These are phyloP conservation scores for Claviceps spartinae DNA, from an alignment of 2,329 filamentous ascomycete species.

Conservation along the genomic window DNA sequence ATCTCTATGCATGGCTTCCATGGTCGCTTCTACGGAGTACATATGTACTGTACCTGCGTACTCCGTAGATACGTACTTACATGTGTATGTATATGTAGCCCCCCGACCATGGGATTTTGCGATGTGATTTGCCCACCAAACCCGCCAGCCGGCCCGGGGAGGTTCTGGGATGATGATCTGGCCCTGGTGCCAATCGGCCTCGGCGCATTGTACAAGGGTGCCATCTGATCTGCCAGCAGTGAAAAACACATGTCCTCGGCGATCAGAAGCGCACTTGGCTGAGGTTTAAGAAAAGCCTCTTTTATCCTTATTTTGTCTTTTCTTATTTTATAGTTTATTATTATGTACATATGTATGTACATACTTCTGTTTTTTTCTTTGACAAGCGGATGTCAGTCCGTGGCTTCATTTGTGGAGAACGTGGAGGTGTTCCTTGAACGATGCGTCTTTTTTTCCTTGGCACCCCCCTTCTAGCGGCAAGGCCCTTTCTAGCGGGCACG, in stretches of 20 bases:
- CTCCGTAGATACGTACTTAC: too few species aligned
- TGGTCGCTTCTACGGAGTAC: not conserved
- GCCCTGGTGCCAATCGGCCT: slow-evolving; percentile 1
- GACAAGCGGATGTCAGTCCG: too few species aligned
- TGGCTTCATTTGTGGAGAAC: slow-evolving; percentile 2
- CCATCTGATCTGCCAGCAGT: not conserved
- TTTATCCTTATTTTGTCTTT: not conserved
- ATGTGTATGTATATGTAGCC: too few species aligned
- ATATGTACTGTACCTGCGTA: too few species aligned
- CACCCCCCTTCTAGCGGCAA: not conserved
- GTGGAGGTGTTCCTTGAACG: not conserved
- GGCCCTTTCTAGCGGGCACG: not conserved
- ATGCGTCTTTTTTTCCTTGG: slow-evolving; percentile 6
- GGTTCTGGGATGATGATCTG: not conserved
- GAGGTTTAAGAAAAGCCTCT: too few species aligned
- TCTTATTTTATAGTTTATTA: not conserved
- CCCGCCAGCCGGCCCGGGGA: too few species aligned
- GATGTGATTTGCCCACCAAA: too few species aligned
- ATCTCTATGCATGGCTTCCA: not conserved
- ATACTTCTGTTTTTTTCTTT: not conserved
- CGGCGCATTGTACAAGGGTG: not conserved
- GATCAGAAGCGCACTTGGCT: too few species aligned
- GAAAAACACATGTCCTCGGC: not conserved
- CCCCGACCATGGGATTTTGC: too few species aligned
- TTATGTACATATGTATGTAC: too few species aligned